phyloP scores from a whole-genome alignment of 257 asterid species.

The Ophiorrhiza pumila region DNA sequence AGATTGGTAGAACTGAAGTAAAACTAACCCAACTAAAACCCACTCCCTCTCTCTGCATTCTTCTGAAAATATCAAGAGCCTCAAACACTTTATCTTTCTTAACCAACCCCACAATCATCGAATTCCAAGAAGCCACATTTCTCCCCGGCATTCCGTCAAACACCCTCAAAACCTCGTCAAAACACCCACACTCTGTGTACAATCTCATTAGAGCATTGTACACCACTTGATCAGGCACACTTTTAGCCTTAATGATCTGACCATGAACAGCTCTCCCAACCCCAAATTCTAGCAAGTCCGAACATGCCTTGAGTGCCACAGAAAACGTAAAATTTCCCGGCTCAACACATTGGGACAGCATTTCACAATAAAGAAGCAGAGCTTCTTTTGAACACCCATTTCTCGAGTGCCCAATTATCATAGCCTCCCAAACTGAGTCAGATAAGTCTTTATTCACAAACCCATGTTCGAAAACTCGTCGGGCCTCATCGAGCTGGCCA shows the following conservation, averaged over 20 bases:
- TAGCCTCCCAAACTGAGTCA: conserved; percentile 47
- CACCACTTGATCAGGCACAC: conserved; percentile 50
- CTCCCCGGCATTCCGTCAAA: conserved; percentile 51
- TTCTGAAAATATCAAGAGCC: conserved; percentile 41
- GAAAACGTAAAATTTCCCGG: conserved; percentile 42
- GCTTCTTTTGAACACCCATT: conserved; percentile 34
- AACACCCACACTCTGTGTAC: conserved; percentile 39
- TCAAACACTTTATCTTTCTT: conserved; percentile 37
- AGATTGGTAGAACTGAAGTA: conserved; percentile 30
- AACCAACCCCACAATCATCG: conserved; percentile 31
- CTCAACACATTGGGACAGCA: conserved; percentile 30
- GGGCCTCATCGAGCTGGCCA: conserved; percentile 42
- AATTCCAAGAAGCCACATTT: conserved; percentile 49
- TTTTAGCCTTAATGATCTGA: conserved; percentile 32
- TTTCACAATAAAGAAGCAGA: conserved; percentile 30
- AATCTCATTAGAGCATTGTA: conserved; percentile 42
- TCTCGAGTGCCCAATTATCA: conserved; percentile 48
- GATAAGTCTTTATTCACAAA: conserved; percentile 22
- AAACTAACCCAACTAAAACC: conserved; percentile 53
- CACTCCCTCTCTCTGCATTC: conserved; percentile 38
- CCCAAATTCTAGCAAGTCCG: conserved; percentile 23
- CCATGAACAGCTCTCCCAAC: conserved; percentile 40
- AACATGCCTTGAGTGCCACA: conserved; percentile 42
- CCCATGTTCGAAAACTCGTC: conserved; percentile 33
- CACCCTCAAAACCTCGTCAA: conserved; percentile 31